Conservation (phyloP, 192 early-diverging fungal species). For the Linderina pennispora region DNA sequence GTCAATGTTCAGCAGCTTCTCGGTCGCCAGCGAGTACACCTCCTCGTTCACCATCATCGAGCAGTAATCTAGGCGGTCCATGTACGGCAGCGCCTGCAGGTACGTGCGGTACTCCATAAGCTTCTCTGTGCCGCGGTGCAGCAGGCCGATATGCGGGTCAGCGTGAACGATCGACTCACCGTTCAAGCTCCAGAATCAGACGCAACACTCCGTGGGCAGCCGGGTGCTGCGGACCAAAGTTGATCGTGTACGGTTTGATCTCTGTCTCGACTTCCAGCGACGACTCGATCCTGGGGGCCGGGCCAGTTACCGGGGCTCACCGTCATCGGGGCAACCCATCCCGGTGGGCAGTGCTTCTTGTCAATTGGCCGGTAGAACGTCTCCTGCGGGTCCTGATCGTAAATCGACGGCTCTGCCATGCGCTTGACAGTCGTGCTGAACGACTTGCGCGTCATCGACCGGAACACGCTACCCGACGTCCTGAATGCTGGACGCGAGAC, state of each 20-base stretch:
- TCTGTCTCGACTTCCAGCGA: conserved; percentile 22
- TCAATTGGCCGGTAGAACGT: conserved; percentile 21
- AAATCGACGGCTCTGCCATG: conserved; percentile 5
- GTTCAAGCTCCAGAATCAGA: conserved; percentile 87
- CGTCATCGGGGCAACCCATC: conserved; percentile 35
- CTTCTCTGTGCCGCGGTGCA: conserved; percentile 98
- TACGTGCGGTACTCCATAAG: conserved; percentile 99
- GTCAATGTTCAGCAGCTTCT: conserved; percentile 97
- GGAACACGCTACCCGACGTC: neutral
- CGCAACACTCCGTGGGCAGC: conserved; percentile 96
- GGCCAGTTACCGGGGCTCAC: conserved; percentile 39
- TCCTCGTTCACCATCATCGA: conserved; percentile 99
- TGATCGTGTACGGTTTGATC: conserved; percentile 87
- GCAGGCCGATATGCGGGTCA: conserved; percentile 95
- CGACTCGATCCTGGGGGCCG: conserved; percentile 23
- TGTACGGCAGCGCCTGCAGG: conserved; percentile 95
- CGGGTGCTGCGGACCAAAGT: conserved; percentile 99
- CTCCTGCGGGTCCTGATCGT: conserved; percentile 20
- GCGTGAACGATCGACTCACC: conserved; percentile 89
- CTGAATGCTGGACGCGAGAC: conserved; percentile 15
- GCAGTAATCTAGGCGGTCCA: conserved; percentile 96
- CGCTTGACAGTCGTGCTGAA: conserved; percentile 7
- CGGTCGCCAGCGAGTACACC: conserved; percentile 94
- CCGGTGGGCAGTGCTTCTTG: conserved; percentile 28
- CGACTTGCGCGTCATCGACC: neutral